phyloP scores from a whole-genome alignment of 169 alveolate species.

The Plasmodium falciparum region DNA sequence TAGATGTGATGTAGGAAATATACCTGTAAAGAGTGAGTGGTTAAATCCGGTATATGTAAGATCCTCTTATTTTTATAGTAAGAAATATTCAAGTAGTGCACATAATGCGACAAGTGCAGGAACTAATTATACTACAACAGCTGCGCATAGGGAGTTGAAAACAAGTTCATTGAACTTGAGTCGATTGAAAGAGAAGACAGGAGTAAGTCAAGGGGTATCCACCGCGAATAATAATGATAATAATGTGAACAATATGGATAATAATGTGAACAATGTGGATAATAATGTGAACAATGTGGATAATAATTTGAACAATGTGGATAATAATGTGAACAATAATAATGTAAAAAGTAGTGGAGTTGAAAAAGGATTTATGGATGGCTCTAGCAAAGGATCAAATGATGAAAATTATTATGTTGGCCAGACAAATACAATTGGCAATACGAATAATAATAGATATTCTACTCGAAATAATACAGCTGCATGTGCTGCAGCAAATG shows the following conservation, averaged over 20 bases:
- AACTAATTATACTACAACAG: background rate
- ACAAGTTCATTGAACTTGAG: slow-evolving; percentile 57
- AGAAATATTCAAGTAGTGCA: slow-evolving; percentile 43
- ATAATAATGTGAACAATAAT: background rate
- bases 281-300: too few relatives aligned
- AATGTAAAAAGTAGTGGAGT: too few relatives aligned
- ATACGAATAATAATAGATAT: slow-evolving; percentile 3
- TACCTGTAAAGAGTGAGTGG: slow-evolving; percentile 91
- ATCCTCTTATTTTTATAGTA: slow-evolving; percentile 31
- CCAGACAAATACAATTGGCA: background rate
- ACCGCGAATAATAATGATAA: background rate
- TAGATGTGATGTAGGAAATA: slow-evolving; percentile 90
- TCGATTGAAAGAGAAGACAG: slow-evolving; percentile 45
- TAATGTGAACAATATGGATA: too few relatives aligned
- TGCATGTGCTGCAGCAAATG: slow-evolving; percentile 5
- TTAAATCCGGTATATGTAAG: slow-evolving; percentile 83
- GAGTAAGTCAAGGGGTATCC: background rate
- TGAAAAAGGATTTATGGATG: slow-evolving; percentile 39
- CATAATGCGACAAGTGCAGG: slow-evolving; percentile 5
- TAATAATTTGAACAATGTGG: too few relatives aligned
- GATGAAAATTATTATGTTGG: slow-evolving; percentile 25
- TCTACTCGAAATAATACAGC: slow-evolving; percentile 47
- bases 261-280: too few relatives aligned
- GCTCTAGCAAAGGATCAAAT: slow-evolving; percentile 54
- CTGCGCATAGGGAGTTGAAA: slow-evolving; percentile 49